A percentile compares a stretch with the other conserved stretches of the same genome.
Evolutionary conservation across 2,329 filamentous ascomycete species (phyloP).

Genomic region (Pseudocercospora crystallina): DNA sequence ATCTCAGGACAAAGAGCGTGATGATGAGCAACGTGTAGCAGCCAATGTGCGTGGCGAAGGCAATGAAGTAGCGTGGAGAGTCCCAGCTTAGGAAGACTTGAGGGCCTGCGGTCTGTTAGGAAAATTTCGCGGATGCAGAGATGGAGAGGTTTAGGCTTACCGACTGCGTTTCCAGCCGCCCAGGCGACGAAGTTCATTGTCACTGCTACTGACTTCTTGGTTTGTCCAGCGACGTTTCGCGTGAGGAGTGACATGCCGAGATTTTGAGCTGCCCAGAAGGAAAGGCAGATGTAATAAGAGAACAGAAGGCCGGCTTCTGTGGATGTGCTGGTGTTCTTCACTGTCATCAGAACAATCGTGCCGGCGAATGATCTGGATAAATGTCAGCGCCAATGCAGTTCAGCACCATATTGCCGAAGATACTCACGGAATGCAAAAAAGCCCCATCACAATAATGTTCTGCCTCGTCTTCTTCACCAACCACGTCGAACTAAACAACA

Average conservation of each 20-base stretch:
- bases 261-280: slow-evolving; percentile 67
- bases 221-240: slow-evolving; percentile 70
- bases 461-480: slow-evolving; percentile 68
- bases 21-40: slow-evolving; percentile 60
- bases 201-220: slow-evolving; percentile 68
- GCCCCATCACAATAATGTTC: slow-evolving; percentile 65
- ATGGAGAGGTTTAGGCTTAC: slow-evolving; percentile 38
- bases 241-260: slow-evolving; percentile 29
- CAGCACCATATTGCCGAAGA: background rate
- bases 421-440: slow-evolving; percentile 64
- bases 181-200: slow-evolving; percentile 70
- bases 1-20: slow-evolving; percentile 43
- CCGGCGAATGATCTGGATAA: slow-evolving; percentile 66
- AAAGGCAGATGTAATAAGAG: slow-evolving; percentile 73
- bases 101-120: slow-evolving; percentile 46
- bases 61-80: slow-evolving; percentile 66
- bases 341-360: slow-evolving; percentile 70
- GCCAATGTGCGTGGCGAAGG: slow-evolving; percentile 67
- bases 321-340: slow-evolving; percentile 57
- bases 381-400: background rate
- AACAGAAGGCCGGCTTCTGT: slow-evolving; percentile 68
- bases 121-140: background rate
- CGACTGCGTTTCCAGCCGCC: slow-evolving; percentile 67
- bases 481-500: slow-evolving; percentile 66
- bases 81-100: slow-evolving; percentile 64